Base-by-base conservation (phyloP, 768 basidiomycete species). In the Kwoniella sp. region DNA sequence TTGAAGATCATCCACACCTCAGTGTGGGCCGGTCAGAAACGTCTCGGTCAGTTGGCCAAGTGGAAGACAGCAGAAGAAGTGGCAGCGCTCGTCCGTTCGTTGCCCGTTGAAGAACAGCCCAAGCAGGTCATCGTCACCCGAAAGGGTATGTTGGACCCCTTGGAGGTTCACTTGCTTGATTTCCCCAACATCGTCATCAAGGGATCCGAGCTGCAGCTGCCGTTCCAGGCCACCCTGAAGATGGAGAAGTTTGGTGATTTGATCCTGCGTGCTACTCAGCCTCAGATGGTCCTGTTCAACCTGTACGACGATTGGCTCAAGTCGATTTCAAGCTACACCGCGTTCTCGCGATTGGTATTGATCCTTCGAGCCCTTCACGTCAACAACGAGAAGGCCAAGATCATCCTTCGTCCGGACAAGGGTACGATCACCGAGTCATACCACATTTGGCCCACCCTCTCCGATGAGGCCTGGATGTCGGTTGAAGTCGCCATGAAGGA, bases 121-220 rank as follows among this genome's bases (percentile, higher is more conserved):
- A 99, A 99, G 77, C 93, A 99, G 73, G 93, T 99, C 62, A 99
- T 99, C 59, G 95, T 99, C 59, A 98, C 95, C 25, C 84, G 95
- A 54, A 99, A 99, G 84, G 95, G 95, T 78, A 98, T 99, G 95
- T 83, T 98, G 76, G 90, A 78, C 62, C 78, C 78, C 10, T 83
- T 98, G 48, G 95, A 98, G 79, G 95, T 98, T 53, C 95, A 98
- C 73, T 82, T 98, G 74, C 84, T 99, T 58, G 95, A 99, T 77
- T 99, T 99, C 85, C 95, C 95, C 45, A 99, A 99, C 76, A 99
- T 99, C 62, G 95, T 99, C 75, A 99, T 99, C 80, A 98, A 98
- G 78, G 95, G 95, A 52, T 91, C 88, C 61, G 95, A 99, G 74
- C 79, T 99, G 41, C 95, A 99, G 67, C 78, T 98, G 51, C 95